Base-by-base conservation (phyloP, 129 eudicot genomes). In the Flaveria linearis region DNA sequence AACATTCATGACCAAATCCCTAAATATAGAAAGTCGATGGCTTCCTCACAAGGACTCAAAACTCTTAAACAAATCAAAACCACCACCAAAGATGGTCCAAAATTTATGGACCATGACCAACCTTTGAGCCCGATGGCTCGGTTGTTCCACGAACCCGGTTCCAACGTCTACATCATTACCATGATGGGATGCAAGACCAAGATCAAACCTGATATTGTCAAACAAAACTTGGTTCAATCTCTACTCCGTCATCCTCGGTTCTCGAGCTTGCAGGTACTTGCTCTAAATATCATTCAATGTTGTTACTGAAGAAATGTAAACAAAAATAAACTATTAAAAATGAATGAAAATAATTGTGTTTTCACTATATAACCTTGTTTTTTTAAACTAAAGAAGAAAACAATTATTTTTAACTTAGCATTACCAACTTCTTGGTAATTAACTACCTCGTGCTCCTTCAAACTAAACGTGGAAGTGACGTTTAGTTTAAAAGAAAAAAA, bases 81-180 rank as follows among this genome's bases (percentile, higher is more conserved):
- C 45, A 72, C 50, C 79, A 66, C 50, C 71, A 77, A 72, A 55
- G 64, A 65, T 76, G 85, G 63, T 42, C 25, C 43, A 61, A 42
- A 26, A 42, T 18, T 33, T 12, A 52, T 66, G 69, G 78, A 82
- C 57, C 65, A 73, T 62, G 81, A 79, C 25, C 67, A 75, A 66
- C 80, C 81, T 16, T 75, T 79, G 75, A 83, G 87, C 46, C 84
- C 87, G 25, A 83, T 83, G 87, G 81, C 87, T 74, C 30, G 78
- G 66, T 62, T 79, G 71, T 83, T 83, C 64, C 87, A 83, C 75
- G 84, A 83, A 39, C 87, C 87, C 10, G 81, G 87, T 71, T 83
- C 81, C 69, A 83, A 83, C 70, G 78, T 83, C 50, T 83, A 83
- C 45, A 79, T 83, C 81, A 71, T 83, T 61, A 28, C 77, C 39